A percentile compares a stretch with the other conserved stretches of the same genome.
Evolutionary conservation across 208 protist species (phyloP).

Genomic region (Leishmania guyanensis): DNA sequence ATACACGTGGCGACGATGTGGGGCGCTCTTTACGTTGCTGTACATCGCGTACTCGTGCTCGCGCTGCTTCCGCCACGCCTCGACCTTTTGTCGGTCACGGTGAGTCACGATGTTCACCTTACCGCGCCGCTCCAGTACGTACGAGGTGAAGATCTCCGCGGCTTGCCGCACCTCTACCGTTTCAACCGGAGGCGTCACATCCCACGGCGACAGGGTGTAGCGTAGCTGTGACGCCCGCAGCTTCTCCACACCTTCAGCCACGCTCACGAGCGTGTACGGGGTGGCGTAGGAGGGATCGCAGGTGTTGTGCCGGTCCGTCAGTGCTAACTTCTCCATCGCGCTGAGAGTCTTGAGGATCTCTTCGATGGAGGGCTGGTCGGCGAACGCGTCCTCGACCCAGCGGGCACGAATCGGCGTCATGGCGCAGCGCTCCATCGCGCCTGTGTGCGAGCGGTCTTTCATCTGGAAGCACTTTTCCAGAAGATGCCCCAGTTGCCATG

Average conservation of each 20-base stretch:
- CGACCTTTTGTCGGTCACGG: constrained; percentile 57
- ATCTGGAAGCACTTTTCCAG: constrained; percentile 89
- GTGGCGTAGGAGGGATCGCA: constrained; percentile 50
- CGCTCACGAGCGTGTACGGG: constrained; percentile 74
- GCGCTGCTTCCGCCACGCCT: constrained; percentile 69
- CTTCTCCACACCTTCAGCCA: constrained; percentile 61
- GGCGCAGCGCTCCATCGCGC: constrained; percentile 86
- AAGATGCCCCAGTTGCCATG: constrained; percentile 91
- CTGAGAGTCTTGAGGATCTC: constrained; percentile 71
- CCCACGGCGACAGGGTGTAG: constrained; percentile 85
- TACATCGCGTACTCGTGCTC: constrained; percentile 81
- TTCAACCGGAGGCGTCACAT: constrained; percentile 80
- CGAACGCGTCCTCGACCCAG: constrained; percentile 92
- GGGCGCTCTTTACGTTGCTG: constrained; percentile 45
- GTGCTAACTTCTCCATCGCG: constrained; percentile 77
- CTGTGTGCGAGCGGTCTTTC: constrained; percentile 65
- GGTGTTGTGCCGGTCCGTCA: constrained; percentile 75
- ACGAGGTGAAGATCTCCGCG: constrained; percentile 80
- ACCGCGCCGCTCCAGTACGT: constrained; percentile 80
- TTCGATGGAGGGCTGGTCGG: constrained; percentile 83
- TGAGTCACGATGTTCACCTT: constrained; percentile 56
- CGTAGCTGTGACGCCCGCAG: constrained; percentile 61
- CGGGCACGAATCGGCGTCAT: constrained; percentile 79
- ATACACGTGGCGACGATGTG: constrained; percentile 83
- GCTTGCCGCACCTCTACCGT: constrained; percentile 70